Percentiles rank a stretch among this genome's conserved stretches.
These are phyloP conservation scores for Albugo candida DNA, from an alignment of 352 stramenopile species.

Conservation along the genomic window DNA sequence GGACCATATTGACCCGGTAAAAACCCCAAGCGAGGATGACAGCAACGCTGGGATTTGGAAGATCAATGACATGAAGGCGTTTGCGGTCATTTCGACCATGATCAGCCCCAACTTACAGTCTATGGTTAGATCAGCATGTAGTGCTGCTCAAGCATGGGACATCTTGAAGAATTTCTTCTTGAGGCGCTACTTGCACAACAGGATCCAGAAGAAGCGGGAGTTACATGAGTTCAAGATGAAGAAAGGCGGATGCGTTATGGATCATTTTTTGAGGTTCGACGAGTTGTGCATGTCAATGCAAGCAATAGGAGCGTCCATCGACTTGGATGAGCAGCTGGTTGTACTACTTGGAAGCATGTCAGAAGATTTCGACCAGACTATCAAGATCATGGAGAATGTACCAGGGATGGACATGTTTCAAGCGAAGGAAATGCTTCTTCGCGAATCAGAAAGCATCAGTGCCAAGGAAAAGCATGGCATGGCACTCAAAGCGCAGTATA, in stretches of 20 bases:
- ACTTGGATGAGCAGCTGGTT: slow-evolving; percentile 5
- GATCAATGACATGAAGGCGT: not conserved
- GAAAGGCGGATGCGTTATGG: slow-evolving; percentile 4
- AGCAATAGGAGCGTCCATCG: slow-evolving; percentile 4
- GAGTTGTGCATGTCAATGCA: slow-evolving; percentile 8
- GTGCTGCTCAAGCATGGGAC: slow-evolving; percentile 5
- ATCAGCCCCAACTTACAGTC: slow-evolving; percentile 1
- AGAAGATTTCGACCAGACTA: slow-evolving; percentile 8
- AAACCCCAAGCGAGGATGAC: not conserved
- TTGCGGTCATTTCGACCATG: slow-evolving; percentile 1
- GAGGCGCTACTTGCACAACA: slow-evolving; percentile 9
- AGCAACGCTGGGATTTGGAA: slow-evolving; percentile 1
- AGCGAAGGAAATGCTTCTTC: slow-evolving; percentile 9
- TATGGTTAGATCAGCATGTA: slow-evolving; percentile 4
- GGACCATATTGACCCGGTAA: slow-evolving; percentile 3
- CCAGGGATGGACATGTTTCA: slow-evolving; percentile 2
- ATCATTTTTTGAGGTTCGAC: slow-evolving; percentile 13
- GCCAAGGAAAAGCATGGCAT: not conserved
- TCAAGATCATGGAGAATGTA: slow-evolving; percentile 3
- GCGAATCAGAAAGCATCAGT: slow-evolving; percentile 3
- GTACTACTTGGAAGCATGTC: slow-evolving; percentile 4
- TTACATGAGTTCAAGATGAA: not conserved
- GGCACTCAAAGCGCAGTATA: not conserved
- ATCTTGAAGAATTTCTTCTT: slow-evolving; percentile 9
- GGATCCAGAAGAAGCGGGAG: slow-evolving; percentile 9